Evolutionary conservation across 2,329 filamentous ascomycete genomes (phyloP).

Genomic region (Colletotrichum sp.): DNA sequence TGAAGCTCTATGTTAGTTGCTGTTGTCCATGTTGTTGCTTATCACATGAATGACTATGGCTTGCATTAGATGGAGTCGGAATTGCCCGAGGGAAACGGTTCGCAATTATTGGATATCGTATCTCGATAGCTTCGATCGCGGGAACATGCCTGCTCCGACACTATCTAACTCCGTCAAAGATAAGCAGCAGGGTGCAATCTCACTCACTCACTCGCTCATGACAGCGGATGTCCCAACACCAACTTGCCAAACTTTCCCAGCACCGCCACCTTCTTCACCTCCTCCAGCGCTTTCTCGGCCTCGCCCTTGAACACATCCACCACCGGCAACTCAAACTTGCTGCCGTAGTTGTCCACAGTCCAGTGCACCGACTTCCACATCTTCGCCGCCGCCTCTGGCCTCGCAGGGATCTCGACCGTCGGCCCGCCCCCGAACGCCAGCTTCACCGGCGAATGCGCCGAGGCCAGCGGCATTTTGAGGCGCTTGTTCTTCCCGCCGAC

Average conservation of each 20-base stretch:
- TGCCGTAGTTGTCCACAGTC: not conserved
- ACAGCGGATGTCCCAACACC: not conserved
- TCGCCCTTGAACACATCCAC: not conserved
- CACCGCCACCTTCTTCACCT: not conserved
- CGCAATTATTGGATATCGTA: not conserved
- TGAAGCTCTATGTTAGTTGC: not conserved
- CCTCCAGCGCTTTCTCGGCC: not conserved
- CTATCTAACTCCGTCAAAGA: not conserved
- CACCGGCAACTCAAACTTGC: not conserved
- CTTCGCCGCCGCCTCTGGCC: not conserved
- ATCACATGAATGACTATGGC: not conserved
- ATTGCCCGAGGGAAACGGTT: not conserved
- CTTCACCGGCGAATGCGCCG: not conserved
- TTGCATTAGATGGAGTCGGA: not conserved
- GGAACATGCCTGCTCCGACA: not conserved
- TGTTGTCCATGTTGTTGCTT: not conserved
- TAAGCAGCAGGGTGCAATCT: not conserved
- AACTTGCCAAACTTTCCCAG: slow-evolving; percentile 1
- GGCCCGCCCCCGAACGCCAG: not conserved
- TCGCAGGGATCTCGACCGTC: not conserved
- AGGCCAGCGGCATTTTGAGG: not conserved
- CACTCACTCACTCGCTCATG: not conserved
- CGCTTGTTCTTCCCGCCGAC: not conserved
- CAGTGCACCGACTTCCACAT: not conserved
- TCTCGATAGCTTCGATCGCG: not conserved